Evolutionary conservation across 306 rosid genomes (phyloP), one percentile per base, ranked within the genome.

Genomic region (Acacia crassicarpa): DNA sequence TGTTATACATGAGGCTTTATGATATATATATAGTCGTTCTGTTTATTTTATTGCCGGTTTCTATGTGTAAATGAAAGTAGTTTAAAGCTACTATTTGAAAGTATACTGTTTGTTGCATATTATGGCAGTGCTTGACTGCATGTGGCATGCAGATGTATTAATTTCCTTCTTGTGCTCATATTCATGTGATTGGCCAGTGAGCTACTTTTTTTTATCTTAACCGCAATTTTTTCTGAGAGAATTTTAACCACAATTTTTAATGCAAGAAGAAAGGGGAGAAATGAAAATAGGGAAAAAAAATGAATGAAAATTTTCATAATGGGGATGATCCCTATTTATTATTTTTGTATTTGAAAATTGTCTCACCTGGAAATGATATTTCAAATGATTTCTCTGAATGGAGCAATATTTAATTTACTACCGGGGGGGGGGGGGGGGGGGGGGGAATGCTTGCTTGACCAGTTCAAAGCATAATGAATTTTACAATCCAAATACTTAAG

Each of bases 1-100:
- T 68, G 82, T 82, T 67, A 35, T 67, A 16, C 72, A 54, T 9
- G 25, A 58, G 53, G 22, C 46, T 51, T 62, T 69, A 53, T 61
- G 27, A 71, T 84, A 86, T 75, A 12, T 9, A 35, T 8, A 23
- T 38, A 67, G 27, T 70, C 49, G 38, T 56, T 44, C 41, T 35
- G 65, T 70, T 65, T 45, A 4, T 53, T 76, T 3, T 9, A 69
- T 19, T 67, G 44, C 79, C 13, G 12, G 3, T 79, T 25, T 35
- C 62, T 72, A 58, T 30, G 1, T 22, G 43, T 48, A 6, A 38
- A 38, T 38, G 41, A 38, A 38, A 38, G 41, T 5, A 6, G 41
- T 6, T 38, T 38, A 38, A 38, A 38, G 41, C 41, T 38, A 38
- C 41, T 5, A 38, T 38, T 38, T 5, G 1, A 38, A 38, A 38